A percentile compares a stretch with the other conserved stretches of the same genome.
These are phyloP conservation scores for Acanthamoeba healyi DNA, from an alignment of 208 protist genomes.

Conservation along the genomic window DNA sequence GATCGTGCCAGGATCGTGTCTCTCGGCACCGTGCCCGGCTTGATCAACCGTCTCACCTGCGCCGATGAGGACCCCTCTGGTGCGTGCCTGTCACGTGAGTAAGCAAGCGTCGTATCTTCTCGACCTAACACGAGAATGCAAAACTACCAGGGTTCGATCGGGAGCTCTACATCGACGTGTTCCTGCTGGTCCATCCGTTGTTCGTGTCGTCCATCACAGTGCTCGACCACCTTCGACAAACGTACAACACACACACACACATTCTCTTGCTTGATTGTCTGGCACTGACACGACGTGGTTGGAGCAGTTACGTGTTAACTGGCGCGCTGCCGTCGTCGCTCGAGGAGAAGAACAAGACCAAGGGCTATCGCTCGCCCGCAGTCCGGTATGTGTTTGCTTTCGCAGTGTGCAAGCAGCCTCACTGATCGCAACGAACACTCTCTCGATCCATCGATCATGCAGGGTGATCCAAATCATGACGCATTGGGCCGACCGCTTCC, in stretches of 20 bases:
- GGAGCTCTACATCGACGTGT: conserved; percentile 56
- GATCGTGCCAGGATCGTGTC: background rate
- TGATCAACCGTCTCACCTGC: conserved; percentile 20
- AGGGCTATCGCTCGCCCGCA: conserved; percentile 10
- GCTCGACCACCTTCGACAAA: conserved; percentile 28
- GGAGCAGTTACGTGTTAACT: background rate
- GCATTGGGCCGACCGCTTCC: conserved; percentile 25
- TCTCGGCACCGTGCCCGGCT: conserved; percentile 9
- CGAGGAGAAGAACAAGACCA: conserved; percentile 28
- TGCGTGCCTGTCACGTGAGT: background rate
- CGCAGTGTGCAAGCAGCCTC: background rate
- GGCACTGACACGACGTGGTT: background rate
- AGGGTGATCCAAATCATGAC: conserved; percentile 42
- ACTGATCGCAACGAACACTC: too few species aligned
- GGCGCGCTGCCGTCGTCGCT: background rate
- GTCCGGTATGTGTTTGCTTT: background rate
- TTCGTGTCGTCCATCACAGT: conserved; percentile 27
- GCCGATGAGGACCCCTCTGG: background rate
- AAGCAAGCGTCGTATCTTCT: too few species aligned
- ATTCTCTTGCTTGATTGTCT: background rate
- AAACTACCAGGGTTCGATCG: conserved; percentile 55
- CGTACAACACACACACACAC: background rate
- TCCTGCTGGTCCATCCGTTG: conserved; percentile 54
- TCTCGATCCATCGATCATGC: too few species aligned
- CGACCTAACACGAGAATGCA: too few species aligned